Evolutionary conservation across 441 rosid genomes (phyloP).

Genomic region (Aquilaria agallochum): DNA sequence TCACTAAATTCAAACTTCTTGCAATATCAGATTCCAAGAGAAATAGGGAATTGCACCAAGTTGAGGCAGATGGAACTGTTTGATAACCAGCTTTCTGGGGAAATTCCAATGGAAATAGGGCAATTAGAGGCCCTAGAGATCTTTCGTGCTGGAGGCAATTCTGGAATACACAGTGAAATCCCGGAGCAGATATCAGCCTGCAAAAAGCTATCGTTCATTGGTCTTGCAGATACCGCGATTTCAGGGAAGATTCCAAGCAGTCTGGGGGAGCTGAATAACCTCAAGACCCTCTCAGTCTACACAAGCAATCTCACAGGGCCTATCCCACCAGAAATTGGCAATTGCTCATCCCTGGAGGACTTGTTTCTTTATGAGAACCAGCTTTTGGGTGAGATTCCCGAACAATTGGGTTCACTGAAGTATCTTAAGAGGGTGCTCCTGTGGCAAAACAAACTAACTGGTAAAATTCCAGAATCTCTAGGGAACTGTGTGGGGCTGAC

Average conservation of each 20-base stretch:
- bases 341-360: conserved; percentile 52
- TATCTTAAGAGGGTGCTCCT: conserved; percentile 49
- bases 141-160: conserved; percentile 65
- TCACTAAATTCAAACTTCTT: conserved; percentile 47
- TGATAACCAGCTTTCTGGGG: conserved; percentile 60
- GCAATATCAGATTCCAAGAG: conserved; percentile 42
- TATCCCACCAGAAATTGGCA: conserved; percentile 53
- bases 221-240: conserved; percentile 72
- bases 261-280: conserved; percentile 53
- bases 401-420: conserved; percentile 41
- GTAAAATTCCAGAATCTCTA: conserved; percentile 44
- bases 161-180: conserved; percentile 49
- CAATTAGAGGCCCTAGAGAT: conserved; percentile 34
- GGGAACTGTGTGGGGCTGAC: conserved; percentile 45
- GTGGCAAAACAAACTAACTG: conserved; percentile 62
- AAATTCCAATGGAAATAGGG: conserved; percentile 54
- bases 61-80: conserved; percentile 52
- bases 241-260: conserved; percentile 53
- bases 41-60: conserved; percentile 47
- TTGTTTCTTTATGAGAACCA: conserved; percentile 60
- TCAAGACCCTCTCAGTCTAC: conserved; percentile 54
- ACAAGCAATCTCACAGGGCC: conserved; percentile 57
- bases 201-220: conserved; percentile 35
- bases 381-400: conserved; percentile 51
- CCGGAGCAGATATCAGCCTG: conserved; percentile 64